Percentiles rank a stretch among this genome's conserved stretches.
Evolutionary conservation across 2,329 filamentous ascomycete genomes (phyloP).

Genomic region (Cladosporium sp.): DNA sequence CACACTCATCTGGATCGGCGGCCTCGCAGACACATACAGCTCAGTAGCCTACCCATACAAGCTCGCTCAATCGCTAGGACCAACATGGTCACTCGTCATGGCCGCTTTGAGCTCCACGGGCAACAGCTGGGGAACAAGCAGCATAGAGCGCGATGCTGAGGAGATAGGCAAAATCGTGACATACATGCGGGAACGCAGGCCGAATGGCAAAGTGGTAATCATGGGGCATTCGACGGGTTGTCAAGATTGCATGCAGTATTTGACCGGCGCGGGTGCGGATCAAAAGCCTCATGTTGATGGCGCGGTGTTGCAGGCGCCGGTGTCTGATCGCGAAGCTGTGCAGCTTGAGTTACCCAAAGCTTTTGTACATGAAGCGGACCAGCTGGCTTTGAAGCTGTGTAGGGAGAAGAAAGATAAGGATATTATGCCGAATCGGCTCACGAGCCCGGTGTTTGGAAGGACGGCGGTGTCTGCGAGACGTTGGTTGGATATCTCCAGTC

Average conservation of each 20-base stretch:
- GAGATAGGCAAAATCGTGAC: slow-evolving; percentile 51
- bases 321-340: slow-evolving; percentile 70
- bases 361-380: slow-evolving; percentile 36
- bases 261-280: slow-evolving; percentile 32
- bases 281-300: slow-evolving; percentile 60
- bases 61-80: slow-evolving; percentile 46
- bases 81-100: slow-evolving; percentile 49
- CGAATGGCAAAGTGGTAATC: slow-evolving; percentile 54
- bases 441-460: slow-evolving; percentile 27
- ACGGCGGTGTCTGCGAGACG: slow-evolving; percentile 52
- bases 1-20: slow-evolving; percentile 66
- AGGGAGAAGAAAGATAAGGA: slow-evolving; percentile 51
- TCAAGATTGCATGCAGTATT: slow-evolving; percentile 65
- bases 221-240: slow-evolving; percentile 69
- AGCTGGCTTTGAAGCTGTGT: slow-evolving; percentile 53
- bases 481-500: slow-evolving; percentile 56
- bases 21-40: slow-evolving; percentile 65
- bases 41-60: slow-evolving; percentile 56
- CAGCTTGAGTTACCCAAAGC: slow-evolving; percentile 42
- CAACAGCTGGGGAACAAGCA: slow-evolving; percentile 51
- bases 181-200: slow-evolving; percentile 44
- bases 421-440: slow-evolving; percentile 45
- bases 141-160: slow-evolving; percentile 50
- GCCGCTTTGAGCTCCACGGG: slow-evolving; percentile 45
- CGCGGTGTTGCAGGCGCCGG: slow-evolving; percentile 73